Evolutionary conservation across 1,284 basidiomycete species (phyloP), one percentile per base, ranked within the genome.

Genomic region (Fomitopsis betulina): DNA sequence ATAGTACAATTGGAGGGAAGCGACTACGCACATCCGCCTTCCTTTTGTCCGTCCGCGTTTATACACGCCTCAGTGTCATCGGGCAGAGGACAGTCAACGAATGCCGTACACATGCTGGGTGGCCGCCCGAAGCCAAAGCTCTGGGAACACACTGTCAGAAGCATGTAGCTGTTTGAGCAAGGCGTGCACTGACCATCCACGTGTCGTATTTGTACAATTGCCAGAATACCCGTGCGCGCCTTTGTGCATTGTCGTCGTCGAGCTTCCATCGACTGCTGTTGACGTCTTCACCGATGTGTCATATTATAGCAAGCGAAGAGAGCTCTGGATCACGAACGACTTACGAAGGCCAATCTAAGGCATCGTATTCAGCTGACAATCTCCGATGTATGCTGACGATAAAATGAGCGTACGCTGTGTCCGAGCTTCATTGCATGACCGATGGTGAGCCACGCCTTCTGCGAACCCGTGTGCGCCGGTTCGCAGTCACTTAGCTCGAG

Each of bases 321-420:
- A 37, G 19, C 3, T 25, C 9, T 13, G 53, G 17, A 21, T 12
- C 9, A n/a, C n/a, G n/a, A 12, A 25, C 13, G 17, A 50, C 82
- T 57, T 69, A 89, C 87, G 85, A 45, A 89, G 73, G 33, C 86
- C 87, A 65, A 87, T 82, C 87, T 89, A 65, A 12, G 42, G 23
- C 17, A 30, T 51, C 23, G 58, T 21, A 10, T 6, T 50, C 47
- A 8, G 27, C n/a, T 27, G 12, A n/a, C 21, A 27, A 12, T 38
- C 19, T 37, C 53, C n/a, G 39, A 61, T 21, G 9, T 35, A 13
- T n/a, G 17, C 17, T 6, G 39, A 55, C 27, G 8, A 13, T 60
- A 10, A 58, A 23, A 33, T 13, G 30, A 2, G 23, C 53, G 19
- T 63, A 88, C 86, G 68, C 81, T 80, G 55, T 82, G 77, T 7